Conservation (phyloP, 768 basidiomycete species). For the Boletus sp. region DNA sequence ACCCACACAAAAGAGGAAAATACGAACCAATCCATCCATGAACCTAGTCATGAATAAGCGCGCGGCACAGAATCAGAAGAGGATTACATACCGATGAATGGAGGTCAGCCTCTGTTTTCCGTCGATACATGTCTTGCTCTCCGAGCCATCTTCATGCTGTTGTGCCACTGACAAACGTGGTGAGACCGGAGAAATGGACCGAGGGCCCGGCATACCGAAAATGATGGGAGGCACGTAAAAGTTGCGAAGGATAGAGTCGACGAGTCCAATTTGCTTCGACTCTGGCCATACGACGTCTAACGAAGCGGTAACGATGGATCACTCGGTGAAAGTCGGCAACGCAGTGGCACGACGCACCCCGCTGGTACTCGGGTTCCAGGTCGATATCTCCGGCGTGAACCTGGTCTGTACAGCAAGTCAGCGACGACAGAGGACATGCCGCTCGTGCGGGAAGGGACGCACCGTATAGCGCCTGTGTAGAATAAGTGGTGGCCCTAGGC, state of each 20-base stretch:
- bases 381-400: slow-evolving; percentile 62
- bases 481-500: slow-evolving; percentile 62
- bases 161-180: slow-evolving; percentile 42
- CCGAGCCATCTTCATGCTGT: slow-evolving; percentile 57
- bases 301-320: too few relatives aligned
- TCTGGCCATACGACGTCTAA: slow-evolving; percentile 81
- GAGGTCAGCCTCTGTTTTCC: slow-evolving; percentile 82
- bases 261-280: slow-evolving; percentile 67
- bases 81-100: slow-evolving; percentile 53
- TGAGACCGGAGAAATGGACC: neutral
- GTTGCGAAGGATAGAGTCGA: slow-evolving; percentile 78
- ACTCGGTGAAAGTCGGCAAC: neutral
- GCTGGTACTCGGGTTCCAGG: slow-evolving; percentile 76
- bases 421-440: neutral
- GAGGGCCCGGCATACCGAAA: slow-evolving; percentile 48
- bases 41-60: slow-evolving; percentile 42
- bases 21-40: slow-evolving; percentile 65
- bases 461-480: slow-evolving; percentile 62
- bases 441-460: neutral
- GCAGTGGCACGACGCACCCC: slow-evolving; percentile 44
- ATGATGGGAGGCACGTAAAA: slow-evolving; percentile 81
- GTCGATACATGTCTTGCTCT: slow-evolving; percentile 69
- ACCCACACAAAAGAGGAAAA: neutral
- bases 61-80: neutral
- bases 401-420: slow-evolving; percentile 47